These are phyloP conservation scores for Hypholoma sublateritium DNA, from an alignment of 768 basidiomycete genomes.

Conservation along the genomic window DNA sequence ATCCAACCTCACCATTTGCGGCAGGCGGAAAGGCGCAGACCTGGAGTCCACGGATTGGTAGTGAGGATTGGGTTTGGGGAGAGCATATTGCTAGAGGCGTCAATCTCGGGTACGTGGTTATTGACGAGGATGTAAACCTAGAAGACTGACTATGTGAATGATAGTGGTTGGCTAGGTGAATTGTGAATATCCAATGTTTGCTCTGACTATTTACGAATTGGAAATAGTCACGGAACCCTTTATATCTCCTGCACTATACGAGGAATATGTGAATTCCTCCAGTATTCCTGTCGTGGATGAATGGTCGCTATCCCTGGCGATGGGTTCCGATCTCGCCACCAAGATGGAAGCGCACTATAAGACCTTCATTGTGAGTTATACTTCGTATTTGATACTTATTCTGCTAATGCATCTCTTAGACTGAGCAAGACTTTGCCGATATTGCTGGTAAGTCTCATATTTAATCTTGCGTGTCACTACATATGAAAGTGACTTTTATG, in stretches of 20 bases:
- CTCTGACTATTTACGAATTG: background rate
- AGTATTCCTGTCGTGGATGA: constrained; percentile 59
- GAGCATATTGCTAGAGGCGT: constrained; percentile 54
- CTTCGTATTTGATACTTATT: background rate
- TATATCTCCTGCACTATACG: constrained; percentile 68
- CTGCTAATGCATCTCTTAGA: constrained; percentile 19
- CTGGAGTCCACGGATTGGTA: constrained; percentile 74
- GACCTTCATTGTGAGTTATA: constrained; percentile 71
- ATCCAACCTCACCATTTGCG: constrained; percentile 71
- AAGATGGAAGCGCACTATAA: constrained; percentile 81
- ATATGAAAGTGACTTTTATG: constrained; percentile 54
- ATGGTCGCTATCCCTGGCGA: constrained; percentile 70
- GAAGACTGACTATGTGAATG: constrained; percentile 10
- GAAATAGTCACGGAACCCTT: constrained; percentile 70
- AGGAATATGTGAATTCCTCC: constrained; percentile 51
- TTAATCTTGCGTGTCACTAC: background rate
- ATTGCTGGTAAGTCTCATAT: constrained; percentile 28
- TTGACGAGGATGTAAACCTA: background rate
- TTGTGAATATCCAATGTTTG: constrained; percentile 1
- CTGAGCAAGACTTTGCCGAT: constrained; percentile 36
- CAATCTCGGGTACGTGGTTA: constrained; percentile 49
- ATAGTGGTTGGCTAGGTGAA: constrained; percentile 48
- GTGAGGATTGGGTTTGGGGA: constrained; percentile 75
- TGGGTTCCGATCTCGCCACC: constrained; percentile 62
- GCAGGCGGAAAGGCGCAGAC: constrained; percentile 73